Evolutionary conservation across 805 yeast genomes (phyloP).

Genomic region (Wickerhamiella sorbophila): DNA sequence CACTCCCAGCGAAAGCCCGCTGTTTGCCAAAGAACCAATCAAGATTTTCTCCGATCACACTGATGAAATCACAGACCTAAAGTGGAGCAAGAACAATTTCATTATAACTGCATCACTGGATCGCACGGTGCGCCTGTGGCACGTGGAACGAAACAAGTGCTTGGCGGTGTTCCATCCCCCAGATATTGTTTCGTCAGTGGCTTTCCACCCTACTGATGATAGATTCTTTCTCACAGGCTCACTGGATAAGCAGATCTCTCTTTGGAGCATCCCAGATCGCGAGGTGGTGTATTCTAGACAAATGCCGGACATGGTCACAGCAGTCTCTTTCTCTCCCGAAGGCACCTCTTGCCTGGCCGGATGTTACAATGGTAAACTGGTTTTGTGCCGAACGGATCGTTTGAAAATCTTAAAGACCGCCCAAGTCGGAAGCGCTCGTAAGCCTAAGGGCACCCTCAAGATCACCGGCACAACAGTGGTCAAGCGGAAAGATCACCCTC

Average conservation of each 20-base stretch:
- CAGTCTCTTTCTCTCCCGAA: conserved; percentile 55
- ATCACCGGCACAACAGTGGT: conserved; percentile 62
- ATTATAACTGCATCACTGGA: conserved; percentile 74
- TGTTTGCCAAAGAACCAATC: conserved; percentile 55
- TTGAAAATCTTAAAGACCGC: conserved; percentile 39
- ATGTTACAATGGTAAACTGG: conserved; percentile 60
- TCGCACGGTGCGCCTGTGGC: conserved; percentile 73
- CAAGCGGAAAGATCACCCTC: not conserved
- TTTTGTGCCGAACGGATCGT: conserved; percentile 48
- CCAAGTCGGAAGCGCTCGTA: conserved; percentile 23
- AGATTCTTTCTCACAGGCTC: conserved; percentile 75
- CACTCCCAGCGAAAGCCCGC: conserved; percentile 18
- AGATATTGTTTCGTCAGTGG: conserved; percentile 71
- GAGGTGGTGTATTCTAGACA: conserved; percentile 46
- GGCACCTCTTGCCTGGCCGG: conserved; percentile 52
- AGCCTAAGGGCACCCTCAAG: conserved; percentile 35
- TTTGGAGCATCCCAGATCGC: conserved; percentile 78
- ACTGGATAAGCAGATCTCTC: conserved; percentile 53
- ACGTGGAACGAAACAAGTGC: conserved; percentile 49
- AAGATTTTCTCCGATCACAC: conserved; percentile 52
- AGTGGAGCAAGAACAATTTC: conserved; percentile 83
- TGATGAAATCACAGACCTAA: conserved; percentile 55
- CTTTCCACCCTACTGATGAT: conserved; percentile 76
- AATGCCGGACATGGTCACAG: conserved; percentile 55
- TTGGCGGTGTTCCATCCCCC: conserved; percentile 52